Evolutionary conservation across 1,284 basidiomycete species (phyloP).

Genomic region (Crocinoboletus sp.): DNA sequence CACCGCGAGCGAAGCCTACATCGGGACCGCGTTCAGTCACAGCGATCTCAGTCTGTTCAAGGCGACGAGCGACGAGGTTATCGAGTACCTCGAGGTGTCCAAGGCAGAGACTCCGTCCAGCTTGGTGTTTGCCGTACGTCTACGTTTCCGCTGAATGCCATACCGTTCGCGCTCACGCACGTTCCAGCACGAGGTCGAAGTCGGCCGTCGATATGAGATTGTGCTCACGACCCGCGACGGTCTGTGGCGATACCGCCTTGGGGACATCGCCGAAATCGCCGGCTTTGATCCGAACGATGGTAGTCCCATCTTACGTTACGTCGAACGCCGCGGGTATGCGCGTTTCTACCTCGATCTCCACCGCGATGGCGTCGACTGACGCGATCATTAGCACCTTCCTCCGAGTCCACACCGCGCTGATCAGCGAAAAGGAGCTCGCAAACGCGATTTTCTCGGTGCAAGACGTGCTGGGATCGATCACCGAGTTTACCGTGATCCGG

Average conservation of each 20-base stretch:
- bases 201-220: slow-evolving; percentile 20
- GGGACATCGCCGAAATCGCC: slow-evolving; percentile 19
- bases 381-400: slow-evolving; percentile 5
- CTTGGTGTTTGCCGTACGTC: slow-evolving; percentile 13
- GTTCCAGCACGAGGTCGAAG: slow-evolving; percentile 17
- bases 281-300: slow-evolving; percentile 21
- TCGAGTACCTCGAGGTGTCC: slow-evolving; percentile 18
- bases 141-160: not conserved
- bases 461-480: slow-evolving; percentile 12
- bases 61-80: slow-evolving; percentile 13
- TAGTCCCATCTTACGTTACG: slow-evolving; percentile 18
- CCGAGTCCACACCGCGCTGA: slow-evolving; percentile 2
- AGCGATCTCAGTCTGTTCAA: slow-evolving; percentile 17
- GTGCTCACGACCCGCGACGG: slow-evolving; percentile 22
- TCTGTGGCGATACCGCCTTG: slow-evolving; percentile 25
- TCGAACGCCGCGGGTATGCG: slow-evolving; percentile 21
- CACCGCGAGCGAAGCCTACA: slow-evolving; percentile 17
- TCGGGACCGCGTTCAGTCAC: slow-evolving; percentile 9
- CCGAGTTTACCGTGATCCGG: slow-evolving; percentile 16
- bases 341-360: not conserved
- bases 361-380: not conserved
- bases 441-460: slow-evolving; percentile 14
- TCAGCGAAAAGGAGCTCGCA: slow-evolving; percentile 14
- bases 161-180: too few species aligned
- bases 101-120: slow-evolving; percentile 12